These are phyloP conservation scores for Puccinellia tenuiflora DNA, from an alignment of 176 grass and related monocot genomes.

Conservation along the genomic window DNA sequence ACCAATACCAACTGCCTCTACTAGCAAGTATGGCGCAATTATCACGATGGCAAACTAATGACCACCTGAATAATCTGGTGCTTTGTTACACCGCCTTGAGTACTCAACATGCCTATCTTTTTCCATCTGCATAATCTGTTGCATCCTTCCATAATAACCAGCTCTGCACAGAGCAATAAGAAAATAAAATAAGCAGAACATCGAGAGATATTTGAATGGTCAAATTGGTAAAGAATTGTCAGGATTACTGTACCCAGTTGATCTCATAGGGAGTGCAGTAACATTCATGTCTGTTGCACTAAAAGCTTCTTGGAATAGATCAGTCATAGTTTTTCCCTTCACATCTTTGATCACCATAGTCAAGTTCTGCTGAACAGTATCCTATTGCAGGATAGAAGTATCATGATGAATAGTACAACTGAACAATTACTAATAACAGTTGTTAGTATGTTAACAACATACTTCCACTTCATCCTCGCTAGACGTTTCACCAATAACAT, in stretches of 20 bases:
- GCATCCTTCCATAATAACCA: constrained; percentile 71
- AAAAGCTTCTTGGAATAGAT: constrained; percentile 83
- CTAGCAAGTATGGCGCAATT: neutral
- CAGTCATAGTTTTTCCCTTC: constrained; percentile 67
- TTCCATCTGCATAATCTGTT: constrained; percentile 79
- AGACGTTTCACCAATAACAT: constrained; percentile 55
- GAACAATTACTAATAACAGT: neutral
- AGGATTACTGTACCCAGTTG: constrained; percentile 41
- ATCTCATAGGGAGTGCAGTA: constrained; percentile 28
- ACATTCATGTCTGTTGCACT: constrained; percentile 31
- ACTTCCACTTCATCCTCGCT: constrained; percentile 86
- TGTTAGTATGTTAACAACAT: constrained; percentile 5
- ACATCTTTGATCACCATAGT: constrained; percentile 42
- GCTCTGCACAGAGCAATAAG: constrained; percentile 32
- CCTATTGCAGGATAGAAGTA: constrained; percentile 45
- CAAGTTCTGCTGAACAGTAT: constrained; percentile 42
- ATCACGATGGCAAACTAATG: constrained; percentile 5
- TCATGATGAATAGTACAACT: constrained; percentile 13
- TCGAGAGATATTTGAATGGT: neutral
- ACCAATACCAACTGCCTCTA: constrained; percentile 22
- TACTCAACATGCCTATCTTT: constrained; percentile 63
- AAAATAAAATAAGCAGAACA: constrained; percentile 17
- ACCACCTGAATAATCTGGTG: constrained; percentile 33
- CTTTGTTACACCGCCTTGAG: constrained; percentile 48
- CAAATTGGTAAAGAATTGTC: neutral